Evolutionary conservation across 2,329 filamentous ascomycete species (phyloP).

Genomic region (Drechmeria coniospora): DNA sequence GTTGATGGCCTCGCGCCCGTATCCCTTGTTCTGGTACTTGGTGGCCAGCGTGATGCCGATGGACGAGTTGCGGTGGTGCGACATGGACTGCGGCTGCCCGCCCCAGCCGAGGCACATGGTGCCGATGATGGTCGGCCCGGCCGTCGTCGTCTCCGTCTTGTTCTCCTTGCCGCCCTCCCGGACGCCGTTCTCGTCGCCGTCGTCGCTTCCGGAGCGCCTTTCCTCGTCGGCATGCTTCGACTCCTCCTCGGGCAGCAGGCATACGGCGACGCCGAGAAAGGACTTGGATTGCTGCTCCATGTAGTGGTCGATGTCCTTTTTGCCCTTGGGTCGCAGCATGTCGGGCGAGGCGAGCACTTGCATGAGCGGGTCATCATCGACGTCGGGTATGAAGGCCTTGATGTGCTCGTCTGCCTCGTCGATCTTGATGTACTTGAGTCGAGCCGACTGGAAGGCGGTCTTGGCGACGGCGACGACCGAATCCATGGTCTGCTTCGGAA

Average conservation of each 20-base stretch:
- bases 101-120: slow-evolving; percentile 8
- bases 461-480: neutral
- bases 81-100: slow-evolving; percentile 3
- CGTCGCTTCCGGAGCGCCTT: neutral
- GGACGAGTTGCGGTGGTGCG: slow-evolving; percentile 7
- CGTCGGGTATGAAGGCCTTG: slow-evolving; percentile 4
- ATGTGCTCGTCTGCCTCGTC: slow-evolving; percentile 6
- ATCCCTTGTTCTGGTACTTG: slow-evolving; percentile 22
- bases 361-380: slow-evolving; percentile 6
- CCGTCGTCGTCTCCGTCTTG: neutral
- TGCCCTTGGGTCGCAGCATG: slow-evolving; percentile 3
- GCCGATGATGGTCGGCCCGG: slow-evolving; percentile 8
- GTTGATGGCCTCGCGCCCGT: slow-evolving; percentile 28
- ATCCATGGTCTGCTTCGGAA: neutral
- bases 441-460: slow-evolving; percentile 6
- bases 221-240: neutral
- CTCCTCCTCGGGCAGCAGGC: slow-evolving; percentile 5
- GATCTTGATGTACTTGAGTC: slow-evolving; percentile 7
- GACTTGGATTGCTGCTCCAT: slow-evolving; percentile 4
- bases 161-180: slow-evolving; percentile 1
- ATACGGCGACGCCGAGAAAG: slow-evolving; percentile 9
- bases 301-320: slow-evolving; percentile 5
- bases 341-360: slow-evolving; percentile 4
- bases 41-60: slow-evolving; percentile 21
- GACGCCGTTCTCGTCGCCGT: neutral